phyloP scores from a whole-genome alignment of 768 basidiomycete genomes.

The Termitomyces sp. region DNA sequence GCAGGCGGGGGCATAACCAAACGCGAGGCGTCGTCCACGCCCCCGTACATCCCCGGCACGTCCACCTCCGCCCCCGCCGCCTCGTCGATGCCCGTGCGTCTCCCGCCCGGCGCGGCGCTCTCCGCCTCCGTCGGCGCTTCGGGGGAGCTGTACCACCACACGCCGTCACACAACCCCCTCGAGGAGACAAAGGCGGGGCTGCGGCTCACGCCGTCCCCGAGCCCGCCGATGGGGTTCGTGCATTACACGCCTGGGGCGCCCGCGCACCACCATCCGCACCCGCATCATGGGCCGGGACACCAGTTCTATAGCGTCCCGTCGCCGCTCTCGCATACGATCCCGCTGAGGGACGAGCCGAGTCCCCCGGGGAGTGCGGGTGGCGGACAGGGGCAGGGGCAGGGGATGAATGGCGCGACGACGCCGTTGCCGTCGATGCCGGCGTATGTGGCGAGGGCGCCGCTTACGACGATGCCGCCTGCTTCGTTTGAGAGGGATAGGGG shows the following conservation, averaged over 20 bases:
- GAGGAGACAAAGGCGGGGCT: constrained; percentile 30
- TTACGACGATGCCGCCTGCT: constrained; percentile 33
- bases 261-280: constrained; percentile 28
- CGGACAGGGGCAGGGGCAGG: not conserved
- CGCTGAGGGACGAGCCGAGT: constrained; percentile 21
- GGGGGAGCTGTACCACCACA: constrained; percentile 51
- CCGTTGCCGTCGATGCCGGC: constrained; percentile 14
- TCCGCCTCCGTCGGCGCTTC: constrained; percentile 54
- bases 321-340: constrained; percentile 41
- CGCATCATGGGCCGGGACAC: constrained; percentile 16
- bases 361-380: not conserved
- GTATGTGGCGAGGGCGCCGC: constrained; percentile 32
- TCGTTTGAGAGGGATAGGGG: constrained; percentile 54
- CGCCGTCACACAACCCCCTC: constrained; percentile 10
- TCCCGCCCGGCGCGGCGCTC: constrained; percentile 46
- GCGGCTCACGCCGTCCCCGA: constrained; percentile 55
- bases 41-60: constrained; percentile 35
- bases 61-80: constrained; percentile 20
- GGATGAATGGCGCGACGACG: not conserved
- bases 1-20: constrained; percentile 25
- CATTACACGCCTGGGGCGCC: constrained; percentile 47
- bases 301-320: constrained; percentile 50
- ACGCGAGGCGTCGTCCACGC: constrained; percentile 33
- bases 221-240: constrained; percentile 61
- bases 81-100: constrained; percentile 34